Conservation (phyloP, 2,329 filamentous ascomycete species). For the Aspergillus neoniger region DNA sequence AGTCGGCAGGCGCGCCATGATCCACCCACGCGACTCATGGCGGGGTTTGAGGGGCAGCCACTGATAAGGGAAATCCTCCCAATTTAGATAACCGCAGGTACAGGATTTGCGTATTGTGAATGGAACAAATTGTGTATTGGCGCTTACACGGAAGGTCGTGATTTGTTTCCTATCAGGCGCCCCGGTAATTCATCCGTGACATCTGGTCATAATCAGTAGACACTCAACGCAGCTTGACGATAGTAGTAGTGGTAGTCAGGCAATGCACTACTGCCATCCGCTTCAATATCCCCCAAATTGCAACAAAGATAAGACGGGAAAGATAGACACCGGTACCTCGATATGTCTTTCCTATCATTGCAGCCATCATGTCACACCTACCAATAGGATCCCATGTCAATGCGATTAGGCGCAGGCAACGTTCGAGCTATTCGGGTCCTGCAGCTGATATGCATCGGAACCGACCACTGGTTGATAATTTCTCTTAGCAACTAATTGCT, state of each 20-base stretch:
- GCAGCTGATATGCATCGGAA: conserved; percentile 32
- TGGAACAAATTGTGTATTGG: not conserved
- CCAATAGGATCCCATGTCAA: conserved; percentile 15
- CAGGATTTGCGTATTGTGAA: conserved; percentile 3
- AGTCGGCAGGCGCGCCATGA: conserved; percentile 26
- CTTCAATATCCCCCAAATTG: not conserved
- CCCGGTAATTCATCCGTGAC: not conserved
- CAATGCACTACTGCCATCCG: no score
- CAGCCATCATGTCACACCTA: conserved; percentile 6
- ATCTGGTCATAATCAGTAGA: not conserved
- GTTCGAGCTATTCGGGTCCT: conserved; percentile 21
- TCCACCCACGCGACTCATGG: conserved; percentile 27
- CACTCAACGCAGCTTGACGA: no score
- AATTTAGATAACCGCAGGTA: conserved; percentile 23
- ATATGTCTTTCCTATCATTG: conserved; percentile 4
- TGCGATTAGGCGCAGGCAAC: conserved; percentile 19
- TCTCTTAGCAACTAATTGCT: conserved; percentile 26
- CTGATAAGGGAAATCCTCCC: conserved; percentile 18
- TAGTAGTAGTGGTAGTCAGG: no score
- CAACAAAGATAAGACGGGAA: not conserved
- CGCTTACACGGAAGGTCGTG: not conserved
- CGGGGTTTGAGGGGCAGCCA: conserved; percentile 26
- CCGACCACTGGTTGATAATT: conserved; percentile 27
- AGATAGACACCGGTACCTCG: conserved; percentile 2
- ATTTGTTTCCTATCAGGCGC: not conserved